Conservation (phyloP, 2,329 filamentous ascomycete genomes). For the Aspergillus candidus region DNA sequence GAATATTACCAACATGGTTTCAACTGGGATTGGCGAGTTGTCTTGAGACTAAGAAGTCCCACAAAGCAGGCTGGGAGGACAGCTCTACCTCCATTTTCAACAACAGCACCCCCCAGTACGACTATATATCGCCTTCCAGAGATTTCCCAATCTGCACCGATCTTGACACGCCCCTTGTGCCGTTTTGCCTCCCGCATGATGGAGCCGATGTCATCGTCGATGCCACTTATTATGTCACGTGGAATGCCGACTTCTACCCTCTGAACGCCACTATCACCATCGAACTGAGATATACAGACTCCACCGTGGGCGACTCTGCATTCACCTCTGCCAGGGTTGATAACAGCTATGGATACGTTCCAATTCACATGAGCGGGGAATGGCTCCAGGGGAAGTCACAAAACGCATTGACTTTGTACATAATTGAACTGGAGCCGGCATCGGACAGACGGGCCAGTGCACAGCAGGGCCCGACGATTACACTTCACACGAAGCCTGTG, state of each 20-base stretch:
- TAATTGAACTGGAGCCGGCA: slow-evolving; percentile 27
- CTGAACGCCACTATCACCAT: slow-evolving; percentile 29
- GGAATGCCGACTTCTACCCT: slow-evolving; percentile 30
- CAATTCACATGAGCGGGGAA: slow-evolving; percentile 33
- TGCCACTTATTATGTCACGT: slow-evolving; percentile 36
- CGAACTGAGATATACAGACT: slow-evolving; percentile 30
- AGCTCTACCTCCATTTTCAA: slow-evolving; percentile 2
- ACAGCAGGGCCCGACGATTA: slow-evolving; percentile 33
- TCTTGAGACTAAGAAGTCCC: no score
- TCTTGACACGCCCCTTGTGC: slow-evolving; percentile 14
- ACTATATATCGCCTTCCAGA: slow-evolving; percentile 10
- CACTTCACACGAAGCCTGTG: slow-evolving; percentile 28
- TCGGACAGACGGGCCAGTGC: slow-evolving; percentile 20
- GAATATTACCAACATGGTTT: no score
- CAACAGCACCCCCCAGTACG: background rate
- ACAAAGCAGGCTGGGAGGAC: background rate
- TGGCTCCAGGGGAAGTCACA: slow-evolving; percentile 34
- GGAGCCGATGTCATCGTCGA: slow-evolving; percentile 29
- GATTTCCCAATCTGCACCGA: slow-evolving; percentile 30
- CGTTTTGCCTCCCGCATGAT: slow-evolving; percentile 34
- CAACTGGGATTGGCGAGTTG: no score
- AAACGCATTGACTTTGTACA: slow-evolving; percentile 35
- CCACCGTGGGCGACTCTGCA: slow-evolving; percentile 27
- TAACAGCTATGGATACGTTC: slow-evolving; percentile 36
- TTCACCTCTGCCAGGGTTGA: slow-evolving; percentile 31